These are phyloP conservation scores for Polytrichum commune DNA, from an alignment of 225 moss, liverwort and hornwort genomes.

Conservation along the genomic window DNA sequence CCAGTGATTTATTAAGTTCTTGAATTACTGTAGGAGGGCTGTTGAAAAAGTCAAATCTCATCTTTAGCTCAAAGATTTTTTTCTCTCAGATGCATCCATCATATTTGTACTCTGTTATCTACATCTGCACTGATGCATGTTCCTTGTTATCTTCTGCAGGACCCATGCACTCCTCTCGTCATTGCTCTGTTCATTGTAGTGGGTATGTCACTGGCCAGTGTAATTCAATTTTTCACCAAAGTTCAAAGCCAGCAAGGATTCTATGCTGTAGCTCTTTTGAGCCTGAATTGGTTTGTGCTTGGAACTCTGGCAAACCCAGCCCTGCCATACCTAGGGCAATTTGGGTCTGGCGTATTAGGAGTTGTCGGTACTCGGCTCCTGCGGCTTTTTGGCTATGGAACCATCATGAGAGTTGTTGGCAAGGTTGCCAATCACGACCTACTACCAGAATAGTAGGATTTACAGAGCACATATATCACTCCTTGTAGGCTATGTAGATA, in stretches of 20 bases:
- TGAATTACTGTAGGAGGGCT: neutral
- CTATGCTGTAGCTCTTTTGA: conserved; percentile 54
- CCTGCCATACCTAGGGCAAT: conserved; percentile 44
- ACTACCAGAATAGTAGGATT: conserved; percentile 24
- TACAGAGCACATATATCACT: neutral
- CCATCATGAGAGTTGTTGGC: conserved; percentile 14
- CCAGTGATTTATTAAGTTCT: no score
- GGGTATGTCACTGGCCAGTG: conserved; percentile 60
- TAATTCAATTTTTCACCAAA: conserved; percentile 53
- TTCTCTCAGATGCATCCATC: no score
- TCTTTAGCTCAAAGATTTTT: no score
- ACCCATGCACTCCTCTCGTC: conserved; percentile 67
- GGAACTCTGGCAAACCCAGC: conserved; percentile 65
- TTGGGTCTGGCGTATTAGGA: conserved; percentile 27
- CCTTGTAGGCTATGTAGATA: no score
- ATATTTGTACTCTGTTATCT: neutral
- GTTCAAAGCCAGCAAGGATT: conserved; percentile 49
- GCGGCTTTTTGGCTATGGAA: conserved; percentile 31
- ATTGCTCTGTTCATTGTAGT: conserved; percentile 65
- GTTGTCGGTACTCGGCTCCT: conserved; percentile 25
- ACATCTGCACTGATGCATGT: conserved; percentile 12
- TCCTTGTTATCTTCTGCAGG: conserved; percentile 32
- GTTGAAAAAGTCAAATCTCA: neutral
- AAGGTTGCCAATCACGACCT: conserved; percentile 20
- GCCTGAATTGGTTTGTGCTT: conserved; percentile 75